Evolutionary conservation across 495 filamentous ascomycete genomes (phyloP).

Genomic region (Trypethelium eluteriae): DNA sequence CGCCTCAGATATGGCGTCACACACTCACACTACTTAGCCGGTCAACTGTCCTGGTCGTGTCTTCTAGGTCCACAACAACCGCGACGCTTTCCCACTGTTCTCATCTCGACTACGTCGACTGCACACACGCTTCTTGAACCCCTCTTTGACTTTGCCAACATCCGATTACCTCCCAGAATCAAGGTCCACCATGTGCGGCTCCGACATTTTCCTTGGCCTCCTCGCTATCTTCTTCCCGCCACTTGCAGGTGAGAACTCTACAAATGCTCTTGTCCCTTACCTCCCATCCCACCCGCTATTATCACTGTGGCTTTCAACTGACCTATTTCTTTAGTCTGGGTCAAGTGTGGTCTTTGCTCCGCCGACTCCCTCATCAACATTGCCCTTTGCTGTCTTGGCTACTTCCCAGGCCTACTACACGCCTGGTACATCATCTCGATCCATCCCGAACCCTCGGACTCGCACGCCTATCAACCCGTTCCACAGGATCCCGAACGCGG

Average conservation of each 20-base stretch:
- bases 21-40: too few relatives aligned
- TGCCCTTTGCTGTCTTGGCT: conserved; percentile 78
- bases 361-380: conserved; percentile 94
- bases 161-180: not conserved
- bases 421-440: conserved; percentile 97
- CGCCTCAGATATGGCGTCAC: conserved; percentile 3
- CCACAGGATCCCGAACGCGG: conserved; percentile 47
- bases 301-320: conserved; percentile 23
- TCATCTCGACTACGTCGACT: not conserved
- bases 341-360: conserved; percentile 87
- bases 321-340: conserved; percentile 62
- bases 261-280: conserved; percentile 16
- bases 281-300: conserved; percentile 15
- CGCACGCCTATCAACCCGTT: conserved; percentile 49
- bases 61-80: not conserved
- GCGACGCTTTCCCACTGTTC: not conserved
- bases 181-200: conserved; percentile 49
- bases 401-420: conserved; percentile 84
- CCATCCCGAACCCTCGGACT: conserved; percentile 65
- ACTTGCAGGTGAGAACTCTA: conserved; percentile 61
- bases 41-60: not conserved
- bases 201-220: conserved; percentile 80
- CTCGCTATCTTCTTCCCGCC: conserved; percentile 92
- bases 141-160: not conserved
- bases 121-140: too few relatives aligned